phyloP scores from a whole-genome alignment of 768 basidiomycete species.

The Kwoniella mangroviensis region DNA sequence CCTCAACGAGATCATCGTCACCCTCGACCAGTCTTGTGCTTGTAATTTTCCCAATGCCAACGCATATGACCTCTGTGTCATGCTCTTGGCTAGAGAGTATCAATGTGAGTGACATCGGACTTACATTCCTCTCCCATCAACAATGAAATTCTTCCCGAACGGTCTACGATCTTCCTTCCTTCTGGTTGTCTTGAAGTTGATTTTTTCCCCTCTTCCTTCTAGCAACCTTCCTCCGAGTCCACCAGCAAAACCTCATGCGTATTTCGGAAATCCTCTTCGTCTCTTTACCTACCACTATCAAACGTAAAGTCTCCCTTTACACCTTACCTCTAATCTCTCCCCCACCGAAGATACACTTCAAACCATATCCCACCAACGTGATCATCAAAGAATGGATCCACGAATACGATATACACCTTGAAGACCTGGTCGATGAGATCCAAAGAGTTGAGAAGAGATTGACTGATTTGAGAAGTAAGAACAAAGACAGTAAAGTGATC shows the following conservation, averaged over 20 bases:
- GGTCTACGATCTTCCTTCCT: neutral
- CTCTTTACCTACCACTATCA: neutral
- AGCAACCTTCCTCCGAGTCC: neutral
- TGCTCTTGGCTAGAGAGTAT: neutral
- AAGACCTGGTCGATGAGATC: conserved; percentile 4
- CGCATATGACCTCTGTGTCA: neutral
- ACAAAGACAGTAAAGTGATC: neutral
- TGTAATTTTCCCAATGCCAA: neutral
- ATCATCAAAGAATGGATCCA: conserved; percentile 2
- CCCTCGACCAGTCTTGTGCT: conserved; percentile 3
- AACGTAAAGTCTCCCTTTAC: conserved; percentile 4
- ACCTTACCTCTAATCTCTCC: neutral
- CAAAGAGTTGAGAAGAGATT: conserved; percentile 4
- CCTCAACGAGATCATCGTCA: neutral
- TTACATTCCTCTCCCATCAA: neutral
- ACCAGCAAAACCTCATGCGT: neutral
- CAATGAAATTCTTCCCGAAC: neutral
- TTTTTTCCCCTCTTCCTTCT: neutral
- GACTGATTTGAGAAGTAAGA: neutral
- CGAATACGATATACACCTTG: conserved; percentile 6
- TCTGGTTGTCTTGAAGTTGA: neutral
- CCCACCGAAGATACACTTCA: neutral
- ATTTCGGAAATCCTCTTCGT: neutral
- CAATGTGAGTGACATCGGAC: conserved; percentile 1
- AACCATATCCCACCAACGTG: neutral